A percentile compares a stretch with the other conserved stretches of the same genome.
phyloP scores from a whole-genome alignment of 139 green algal genomes.

The Pleodorina starrii region DNA sequence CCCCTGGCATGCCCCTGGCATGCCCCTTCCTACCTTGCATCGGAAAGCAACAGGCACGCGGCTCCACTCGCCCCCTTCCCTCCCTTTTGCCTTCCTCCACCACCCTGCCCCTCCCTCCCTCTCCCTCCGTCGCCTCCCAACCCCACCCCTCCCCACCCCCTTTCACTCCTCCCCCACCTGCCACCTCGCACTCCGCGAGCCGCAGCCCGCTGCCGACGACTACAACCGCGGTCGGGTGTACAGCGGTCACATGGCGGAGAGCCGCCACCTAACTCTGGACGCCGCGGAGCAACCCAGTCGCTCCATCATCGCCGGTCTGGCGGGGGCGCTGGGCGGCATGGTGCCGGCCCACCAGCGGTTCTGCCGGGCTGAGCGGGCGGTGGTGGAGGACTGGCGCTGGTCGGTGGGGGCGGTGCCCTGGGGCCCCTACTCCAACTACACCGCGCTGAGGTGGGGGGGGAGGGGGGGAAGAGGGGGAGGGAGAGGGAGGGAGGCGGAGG shows the following conservation, averaged over 20 bases:
- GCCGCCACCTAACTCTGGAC: constrained; percentile 53
- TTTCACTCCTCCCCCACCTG: neutral
- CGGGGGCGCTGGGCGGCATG: constrained; percentile 49
- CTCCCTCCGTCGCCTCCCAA: no score
- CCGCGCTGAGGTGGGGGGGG: constrained; percentile 38
- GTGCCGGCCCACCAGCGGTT: constrained; percentile 31
- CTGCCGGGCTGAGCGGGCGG: neutral
- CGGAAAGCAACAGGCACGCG: no score
- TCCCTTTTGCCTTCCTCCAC: no score
- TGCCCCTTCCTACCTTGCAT: no score
- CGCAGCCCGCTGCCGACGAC: neutral
- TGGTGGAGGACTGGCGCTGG: constrained; percentile 70
- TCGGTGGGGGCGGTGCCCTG: constrained; percentile 63
- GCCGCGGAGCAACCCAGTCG: constrained; percentile 36
- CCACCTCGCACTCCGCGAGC: no score
- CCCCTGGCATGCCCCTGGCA: no score
- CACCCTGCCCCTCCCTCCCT: no score
- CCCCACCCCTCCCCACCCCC: neutral
- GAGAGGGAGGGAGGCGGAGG: neutral
- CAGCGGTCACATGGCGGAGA: constrained; percentile 53
- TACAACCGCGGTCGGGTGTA: constrained; percentile 27
- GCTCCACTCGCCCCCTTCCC: no score
- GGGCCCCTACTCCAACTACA: constrained; percentile 64
- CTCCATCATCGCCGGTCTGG: constrained; percentile 62
- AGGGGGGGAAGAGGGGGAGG: neutral